A percentile compares a stretch with the other conserved stretches of the same genome.
Conservation (phyloP, 306 rosid species). For the Carpinus fangiana region DNA sequence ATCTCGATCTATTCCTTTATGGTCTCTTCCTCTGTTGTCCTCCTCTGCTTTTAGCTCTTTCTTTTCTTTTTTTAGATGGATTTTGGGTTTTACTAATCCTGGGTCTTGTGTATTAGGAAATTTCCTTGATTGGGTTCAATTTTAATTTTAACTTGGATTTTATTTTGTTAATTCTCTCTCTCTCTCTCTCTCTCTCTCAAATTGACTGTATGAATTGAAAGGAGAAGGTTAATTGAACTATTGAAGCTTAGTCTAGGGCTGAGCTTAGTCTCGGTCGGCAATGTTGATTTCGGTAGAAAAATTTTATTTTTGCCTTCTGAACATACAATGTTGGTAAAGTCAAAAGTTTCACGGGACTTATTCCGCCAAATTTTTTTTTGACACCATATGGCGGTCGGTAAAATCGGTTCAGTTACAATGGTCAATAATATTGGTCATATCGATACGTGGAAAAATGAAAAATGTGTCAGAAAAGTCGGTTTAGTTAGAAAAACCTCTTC, state of each 20-base stretch:
- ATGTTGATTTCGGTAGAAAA: too few species aligned
- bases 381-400: too few species aligned
- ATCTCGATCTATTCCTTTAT: slow-evolving; percentile 64
- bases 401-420: too few species aligned
- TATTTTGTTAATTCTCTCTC: neutral
- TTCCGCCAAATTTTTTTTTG: too few species aligned
- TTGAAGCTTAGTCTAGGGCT: neutral
- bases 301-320: too few species aligned
- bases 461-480: too few species aligned
- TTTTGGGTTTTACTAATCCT: neutral
- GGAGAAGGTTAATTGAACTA: neutral
- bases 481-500: too few species aligned
- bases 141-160: neutral
- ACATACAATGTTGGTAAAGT: too few species aligned
- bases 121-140: neutral
- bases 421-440: too few species aligned
- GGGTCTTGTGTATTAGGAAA: neutral
- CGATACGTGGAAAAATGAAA: too few species aligned
- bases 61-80: neutral
- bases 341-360: too few species aligned
- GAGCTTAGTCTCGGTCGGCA: too few species aligned
- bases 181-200: neutral
- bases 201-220: neutral
- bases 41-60: slow-evolving; percentile 61
- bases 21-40: slow-evolving; percentile 83